phyloP scores from a whole-genome alignment of 2,329 filamentous ascomycete genomes.

The Pseudogymnoascus sp. region DNA sequence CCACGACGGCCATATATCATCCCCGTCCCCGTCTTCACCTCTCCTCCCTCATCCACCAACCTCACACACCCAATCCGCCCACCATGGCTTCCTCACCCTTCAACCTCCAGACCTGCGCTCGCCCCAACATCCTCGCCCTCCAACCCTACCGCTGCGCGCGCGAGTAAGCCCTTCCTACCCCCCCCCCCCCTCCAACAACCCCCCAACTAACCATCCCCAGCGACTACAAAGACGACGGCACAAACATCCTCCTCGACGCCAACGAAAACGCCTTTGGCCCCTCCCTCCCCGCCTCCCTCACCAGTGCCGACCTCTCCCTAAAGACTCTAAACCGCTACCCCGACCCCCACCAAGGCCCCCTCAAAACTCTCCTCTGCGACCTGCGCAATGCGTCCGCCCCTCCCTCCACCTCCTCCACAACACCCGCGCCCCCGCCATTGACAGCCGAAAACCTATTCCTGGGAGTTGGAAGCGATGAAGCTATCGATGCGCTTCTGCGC shows the following conservation, averaged over 20 bases:
- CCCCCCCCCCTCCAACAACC: slow-evolving; percentile 11
- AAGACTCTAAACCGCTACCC: slow-evolving; percentile 76
- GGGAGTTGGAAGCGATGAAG: slow-evolving; percentile 92
- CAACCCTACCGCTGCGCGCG: slow-evolving; percentile 74
- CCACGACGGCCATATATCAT: background rate
- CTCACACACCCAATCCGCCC: background rate
- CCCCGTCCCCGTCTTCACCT: background rate
- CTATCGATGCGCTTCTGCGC: slow-evolving; percentile 85
- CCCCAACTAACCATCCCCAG: slow-evolving; percentile 38
- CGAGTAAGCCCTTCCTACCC: slow-evolving; percentile 49
- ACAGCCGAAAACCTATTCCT: slow-evolving; percentile 82
- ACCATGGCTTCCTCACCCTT: slow-evolving; percentile 44
- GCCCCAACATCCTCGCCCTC: slow-evolving; percentile 67
- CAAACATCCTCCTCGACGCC: slow-evolving; percentile 89
- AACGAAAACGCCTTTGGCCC: slow-evolving; percentile 97
- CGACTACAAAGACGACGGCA: slow-evolving; percentile 98
- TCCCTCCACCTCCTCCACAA: slow-evolving; percentile 65
- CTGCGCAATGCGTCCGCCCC: slow-evolving; percentile 88
- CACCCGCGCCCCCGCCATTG: slow-evolving; percentile 45
- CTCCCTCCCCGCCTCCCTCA: slow-evolving; percentile 47
- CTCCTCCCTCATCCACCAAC: background rate
- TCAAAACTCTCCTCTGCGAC: slow-evolving; percentile 80
- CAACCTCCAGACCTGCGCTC: slow-evolving; percentile 64
- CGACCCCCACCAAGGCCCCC: slow-evolving; percentile 81
- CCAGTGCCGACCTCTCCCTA: slow-evolving; percentile 32